Evolutionary conservation across 139 green algal genomes (phyloP).

Genomic region (Auxenochlorella protothecoides): DNA sequence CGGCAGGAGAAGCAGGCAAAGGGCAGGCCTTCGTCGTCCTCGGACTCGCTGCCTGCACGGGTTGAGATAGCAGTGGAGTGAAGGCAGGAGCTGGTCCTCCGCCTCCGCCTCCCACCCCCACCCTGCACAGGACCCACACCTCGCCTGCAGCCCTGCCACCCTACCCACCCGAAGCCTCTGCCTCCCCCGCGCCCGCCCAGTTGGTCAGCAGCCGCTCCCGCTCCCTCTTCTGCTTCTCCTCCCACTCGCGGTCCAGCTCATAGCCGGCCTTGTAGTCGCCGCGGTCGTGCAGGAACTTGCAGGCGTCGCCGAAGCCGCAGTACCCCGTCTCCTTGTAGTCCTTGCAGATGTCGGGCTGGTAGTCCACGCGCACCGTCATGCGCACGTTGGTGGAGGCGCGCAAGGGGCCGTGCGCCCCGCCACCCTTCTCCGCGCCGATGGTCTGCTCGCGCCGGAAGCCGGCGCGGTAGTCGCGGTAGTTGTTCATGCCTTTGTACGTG

Average conservation of each 20-base stretch:
- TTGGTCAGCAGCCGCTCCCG: constrained; percentile 36
- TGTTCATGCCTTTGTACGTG: constrained; percentile 66
- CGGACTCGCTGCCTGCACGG: not conserved
- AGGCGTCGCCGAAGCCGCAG: constrained; percentile 93
- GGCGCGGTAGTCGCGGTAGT: constrained; percentile 67
- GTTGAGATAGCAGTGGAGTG: too few relatives aligned
- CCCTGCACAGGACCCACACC: constrained; percentile 5
- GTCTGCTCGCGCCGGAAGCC: constrained; percentile 55
- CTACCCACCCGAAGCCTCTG: constrained; percentile 3
- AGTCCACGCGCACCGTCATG: constrained; percentile 77
- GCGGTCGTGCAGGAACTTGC: constrained; percentile 98
- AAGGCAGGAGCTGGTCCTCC: constrained; percentile 14
- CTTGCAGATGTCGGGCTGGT: constrained; percentile 98
- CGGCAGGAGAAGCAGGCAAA: constrained; percentile 93
- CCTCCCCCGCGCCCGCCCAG: too few relatives aligned
- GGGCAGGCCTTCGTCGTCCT: constrained; percentile 77
- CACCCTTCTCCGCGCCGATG: constrained; percentile 49
- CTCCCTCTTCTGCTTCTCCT: constrained; percentile 80
- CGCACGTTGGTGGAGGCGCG: constrained; percentile 58
- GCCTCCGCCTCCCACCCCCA: constrained; percentile 42
- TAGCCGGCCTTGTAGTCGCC: constrained; percentile 96
- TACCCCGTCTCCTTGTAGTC: constrained; percentile 97
- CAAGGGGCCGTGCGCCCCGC: constrained; percentile 72
- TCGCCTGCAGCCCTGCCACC: constrained; percentile 1
- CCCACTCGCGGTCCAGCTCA: constrained; percentile 87